These are phyloP conservation scores for Komagataella kurtzmanii DNA, from an alignment of 805 yeast genomes.

Conservation along the genomic window DNA sequence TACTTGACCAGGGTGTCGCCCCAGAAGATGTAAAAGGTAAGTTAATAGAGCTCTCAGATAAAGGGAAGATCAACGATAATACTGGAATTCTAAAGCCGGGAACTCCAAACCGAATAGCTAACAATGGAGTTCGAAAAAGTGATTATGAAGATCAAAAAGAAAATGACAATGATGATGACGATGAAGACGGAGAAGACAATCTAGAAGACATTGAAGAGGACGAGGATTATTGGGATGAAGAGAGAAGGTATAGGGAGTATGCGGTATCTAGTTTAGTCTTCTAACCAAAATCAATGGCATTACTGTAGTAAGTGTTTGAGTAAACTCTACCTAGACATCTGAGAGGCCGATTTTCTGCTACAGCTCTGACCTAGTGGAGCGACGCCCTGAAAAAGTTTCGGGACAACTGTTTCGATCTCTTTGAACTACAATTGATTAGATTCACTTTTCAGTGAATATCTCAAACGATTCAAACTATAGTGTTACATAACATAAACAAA, in stretches of 20 bases:
- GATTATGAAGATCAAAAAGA: not conserved
- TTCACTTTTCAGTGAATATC: not conserved
- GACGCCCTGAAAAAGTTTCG: not conserved
- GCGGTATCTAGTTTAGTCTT: not conserved
- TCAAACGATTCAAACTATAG: not conserved
- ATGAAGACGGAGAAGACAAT: not conserved
- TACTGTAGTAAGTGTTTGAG: not conserved
- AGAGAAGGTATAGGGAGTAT: not conserved
- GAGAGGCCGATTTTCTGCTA: too few species aligned
- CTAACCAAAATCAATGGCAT: not conserved
- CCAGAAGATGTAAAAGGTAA: constrained; percentile 25
- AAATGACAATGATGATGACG: constrained; percentile 4
- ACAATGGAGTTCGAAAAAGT: constrained; percentile 11
- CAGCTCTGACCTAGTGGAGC: not conserved
- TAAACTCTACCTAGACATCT: not conserved
- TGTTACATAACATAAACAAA: not conserved
- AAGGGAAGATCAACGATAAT: constrained; percentile 30
- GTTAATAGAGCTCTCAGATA: constrained; percentile 32
- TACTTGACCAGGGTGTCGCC: constrained; percentile 37
- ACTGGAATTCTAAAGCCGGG: constrained; percentile 31
- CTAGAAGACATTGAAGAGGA: not conserved
- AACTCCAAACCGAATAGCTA: constrained; percentile 47
- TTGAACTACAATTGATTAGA: not conserved
- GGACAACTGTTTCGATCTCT: too few species aligned
- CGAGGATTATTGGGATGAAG: not conserved